Percentiles rank a stretch among this genome's conserved stretches.
Conservation (phyloP, 495 filamentous ascomycete species). For the Aspergillus cristatus region DNA sequence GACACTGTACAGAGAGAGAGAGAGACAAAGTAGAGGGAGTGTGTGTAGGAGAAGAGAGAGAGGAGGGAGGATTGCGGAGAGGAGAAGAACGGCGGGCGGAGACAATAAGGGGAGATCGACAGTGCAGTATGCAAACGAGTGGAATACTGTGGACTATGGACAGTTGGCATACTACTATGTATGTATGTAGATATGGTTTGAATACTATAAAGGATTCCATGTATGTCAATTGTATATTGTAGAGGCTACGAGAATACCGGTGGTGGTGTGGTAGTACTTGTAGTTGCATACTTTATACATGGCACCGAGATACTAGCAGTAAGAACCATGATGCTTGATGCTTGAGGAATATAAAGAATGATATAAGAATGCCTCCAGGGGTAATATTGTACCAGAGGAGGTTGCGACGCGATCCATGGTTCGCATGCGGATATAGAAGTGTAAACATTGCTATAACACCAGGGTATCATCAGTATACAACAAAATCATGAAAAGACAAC, state of each 20-base stretch:
- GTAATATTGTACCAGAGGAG: too few species aligned
- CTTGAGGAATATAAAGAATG: too few species aligned
- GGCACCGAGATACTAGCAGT: too few species aligned
- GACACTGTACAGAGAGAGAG: slow-evolving; percentile 3
- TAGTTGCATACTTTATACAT: too few species aligned
- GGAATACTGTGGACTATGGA: background rate
- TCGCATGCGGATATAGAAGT: background rate
- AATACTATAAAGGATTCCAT: too few species aligned
- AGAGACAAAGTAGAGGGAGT: slow-evolving; percentile 1
- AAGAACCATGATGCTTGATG: too few species aligned
- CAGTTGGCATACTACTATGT: too few species aligned
- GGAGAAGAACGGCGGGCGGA: slow-evolving; percentile 6
- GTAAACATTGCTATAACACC: background rate
- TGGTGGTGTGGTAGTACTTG: too few species aligned
- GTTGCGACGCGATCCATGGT: slow-evolving; percentile 1
- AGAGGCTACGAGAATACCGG: too few species aligned
- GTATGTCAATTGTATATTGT: too few species aligned
- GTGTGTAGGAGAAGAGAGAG: background rate
- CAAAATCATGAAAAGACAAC: background rate
- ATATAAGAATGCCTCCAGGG: too few species aligned
- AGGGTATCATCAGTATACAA: background rate
- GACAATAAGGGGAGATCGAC: slow-evolving; percentile 2
- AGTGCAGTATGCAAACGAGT: background rate
- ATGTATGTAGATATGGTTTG: too few species aligned
- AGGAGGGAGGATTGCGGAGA: background rate